These are phyloP conservation scores for Dothistroma pini DNA, from an alignment of 2,329 filamentous ascomycete species.

Conservation along the genomic window DNA sequence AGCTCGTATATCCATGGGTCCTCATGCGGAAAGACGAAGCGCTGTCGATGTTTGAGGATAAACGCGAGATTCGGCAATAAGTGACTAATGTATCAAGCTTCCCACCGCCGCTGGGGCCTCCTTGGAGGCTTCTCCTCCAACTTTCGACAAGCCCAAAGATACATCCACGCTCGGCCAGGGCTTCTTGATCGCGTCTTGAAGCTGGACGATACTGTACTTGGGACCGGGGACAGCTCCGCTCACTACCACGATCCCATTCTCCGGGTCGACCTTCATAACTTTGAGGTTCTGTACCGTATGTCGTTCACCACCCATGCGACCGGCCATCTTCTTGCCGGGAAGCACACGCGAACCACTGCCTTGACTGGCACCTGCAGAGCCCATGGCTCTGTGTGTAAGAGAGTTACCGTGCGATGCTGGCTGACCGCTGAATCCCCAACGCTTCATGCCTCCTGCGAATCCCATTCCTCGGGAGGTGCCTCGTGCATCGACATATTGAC, in stretches of 20 bases:
- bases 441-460: conserved; percentile 97
- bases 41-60: neutral
- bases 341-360: conserved; percentile 87
- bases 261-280: conserved; percentile 81
- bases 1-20: neutral
- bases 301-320: conserved; percentile 85
- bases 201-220: conserved; percentile 76
- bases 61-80: neutral
- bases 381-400: conserved; percentile 86
- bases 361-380: conserved; percentile 84
- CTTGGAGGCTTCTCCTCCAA: neutral
- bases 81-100: conserved; percentile 1
- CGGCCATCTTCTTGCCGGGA: conserved; percentile 97
- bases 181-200: conserved; percentile 92
- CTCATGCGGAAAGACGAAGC: neutral
- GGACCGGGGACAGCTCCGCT: conserved; percentile 85
- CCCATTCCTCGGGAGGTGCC: conserved; percentile 81
- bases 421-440: conserved; percentile 85
- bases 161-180: conserved; percentile 57
- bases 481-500: conserved; percentile 84
- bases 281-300: conserved; percentile 90
- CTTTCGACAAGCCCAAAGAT: conserved; percentile 14
- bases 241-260: conserved; percentile 83
- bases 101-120: neutral
- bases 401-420: conserved; percentile 93